Evolutionary conservation across 225 moss, liverwort and hornwort genomes (phyloP).

Genomic region (Neckera pumila): DNA sequence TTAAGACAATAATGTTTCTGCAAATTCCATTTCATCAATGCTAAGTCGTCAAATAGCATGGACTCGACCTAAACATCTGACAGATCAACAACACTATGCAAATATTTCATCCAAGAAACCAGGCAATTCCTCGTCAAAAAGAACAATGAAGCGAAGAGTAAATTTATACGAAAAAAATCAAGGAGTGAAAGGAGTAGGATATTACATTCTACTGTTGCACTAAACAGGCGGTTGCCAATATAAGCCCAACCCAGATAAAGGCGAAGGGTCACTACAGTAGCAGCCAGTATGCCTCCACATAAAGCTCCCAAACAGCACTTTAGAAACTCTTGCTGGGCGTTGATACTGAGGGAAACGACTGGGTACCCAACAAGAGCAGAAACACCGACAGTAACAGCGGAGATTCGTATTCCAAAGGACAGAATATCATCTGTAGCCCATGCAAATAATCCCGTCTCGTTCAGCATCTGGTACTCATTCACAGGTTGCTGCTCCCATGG

Average conservation of each 20-base stretch:
- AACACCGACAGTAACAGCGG: conserved; percentile 54
- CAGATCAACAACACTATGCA: neutral
- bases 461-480: conserved; percentile 84
- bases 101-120: neutral
- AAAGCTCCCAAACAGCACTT: conserved; percentile 82
- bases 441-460: conserved; percentile 74
- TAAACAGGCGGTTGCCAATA: conserved; percentile 89
- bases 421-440: conserved; percentile 78
- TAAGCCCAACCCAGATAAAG: conserved; percentile 96
- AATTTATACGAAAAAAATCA: neutral
- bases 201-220: conserved; percentile 93
- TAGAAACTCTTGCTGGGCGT: conserved; percentile 64
- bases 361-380: conserved; percentile 74
- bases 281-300: conserved; percentile 75
- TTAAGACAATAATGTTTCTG: neutral
- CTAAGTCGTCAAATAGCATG: neutral
- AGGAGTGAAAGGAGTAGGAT: neutral
- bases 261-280: conserved; percentile 72
- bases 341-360: conserved; percentile 74
- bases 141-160: neutral
- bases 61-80: neutral
- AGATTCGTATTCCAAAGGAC: conserved; percentile 51
- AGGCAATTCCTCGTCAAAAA: neutral
- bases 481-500: conserved; percentile 97
- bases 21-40: neutral